Percentiles rank a stretch among this genome's conserved stretches.
Conservation (phyloP, 2,329 filamentous ascomycete species). For the Colletotrichum godetiae region DNA sequence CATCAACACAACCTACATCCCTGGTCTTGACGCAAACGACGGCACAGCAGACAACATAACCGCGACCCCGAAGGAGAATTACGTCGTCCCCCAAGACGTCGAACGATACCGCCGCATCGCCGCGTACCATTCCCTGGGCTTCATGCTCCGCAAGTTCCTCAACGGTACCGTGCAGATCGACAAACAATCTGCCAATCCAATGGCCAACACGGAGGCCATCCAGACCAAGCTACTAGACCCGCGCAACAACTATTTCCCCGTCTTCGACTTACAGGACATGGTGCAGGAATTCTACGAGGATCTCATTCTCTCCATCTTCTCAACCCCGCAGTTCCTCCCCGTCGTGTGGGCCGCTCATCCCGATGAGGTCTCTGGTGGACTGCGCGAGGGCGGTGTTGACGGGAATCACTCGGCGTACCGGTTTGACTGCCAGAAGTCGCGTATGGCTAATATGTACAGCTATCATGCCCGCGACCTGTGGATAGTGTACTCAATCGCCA, state of each 20-base stretch:
- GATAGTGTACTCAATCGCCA: slow-evolving; percentile 48
- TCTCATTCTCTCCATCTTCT: slow-evolving; percentile 48
- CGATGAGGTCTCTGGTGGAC: slow-evolving; percentile 36
- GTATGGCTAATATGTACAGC: slow-evolving; percentile 42
- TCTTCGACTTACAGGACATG: slow-evolving; percentile 38
- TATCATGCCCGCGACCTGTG: slow-evolving; percentile 47
- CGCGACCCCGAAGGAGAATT: slow-evolving; percentile 42
- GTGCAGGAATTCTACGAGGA: slow-evolving; percentile 48
- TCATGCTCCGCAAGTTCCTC: slow-evolving; percentile 44
- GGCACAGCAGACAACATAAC: slow-evolving; percentile 47
- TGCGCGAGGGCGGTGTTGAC: slow-evolving; percentile 26
- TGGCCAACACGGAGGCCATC: slow-evolving; percentile 47
- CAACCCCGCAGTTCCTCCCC: slow-evolving; percentile 47
- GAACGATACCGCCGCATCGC: slow-evolving; percentile 43
- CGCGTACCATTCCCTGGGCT: slow-evolving; percentile 47
- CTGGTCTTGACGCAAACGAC: slow-evolving; percentile 41
- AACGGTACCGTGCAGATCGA: slow-evolving; percentile 44
- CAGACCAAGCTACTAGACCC: slow-evolving; percentile 53
- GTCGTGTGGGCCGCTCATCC: slow-evolving; percentile 46
- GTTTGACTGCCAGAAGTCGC: slow-evolving; percentile 44
- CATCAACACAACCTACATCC: slow-evolving; percentile 45
- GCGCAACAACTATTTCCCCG: slow-evolving; percentile 42
- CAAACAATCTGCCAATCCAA: slow-evolving; percentile 41
- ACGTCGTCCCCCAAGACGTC: slow-evolving; percentile 41
- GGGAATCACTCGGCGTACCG: slow-evolving; percentile 37